Percentiles rank a stretch among this genome's conserved stretches.
These are phyloP conservation scores for Coffea eugenioides DNA, from an alignment of 257 asterid species.

Conservation along the genomic window DNA sequence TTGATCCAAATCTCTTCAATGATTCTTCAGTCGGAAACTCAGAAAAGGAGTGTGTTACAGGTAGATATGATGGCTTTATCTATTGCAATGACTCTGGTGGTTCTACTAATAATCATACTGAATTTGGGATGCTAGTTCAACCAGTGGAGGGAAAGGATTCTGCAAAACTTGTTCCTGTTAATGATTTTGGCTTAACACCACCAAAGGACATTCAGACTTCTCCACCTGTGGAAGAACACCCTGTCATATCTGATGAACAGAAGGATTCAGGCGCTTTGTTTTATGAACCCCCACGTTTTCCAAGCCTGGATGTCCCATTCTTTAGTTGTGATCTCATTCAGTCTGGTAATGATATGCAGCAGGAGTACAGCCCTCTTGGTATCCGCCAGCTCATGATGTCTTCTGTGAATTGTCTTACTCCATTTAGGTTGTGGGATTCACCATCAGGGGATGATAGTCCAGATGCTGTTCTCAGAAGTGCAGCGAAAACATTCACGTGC, in stretches of 20 bases:
- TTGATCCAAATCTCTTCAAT: constrained; percentile 41
- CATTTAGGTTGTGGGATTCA: constrained; percentile 84
- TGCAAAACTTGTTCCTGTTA: constrained; percentile 45
- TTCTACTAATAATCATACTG: constrained; percentile 32
- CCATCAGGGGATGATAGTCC: constrained; percentile 84
- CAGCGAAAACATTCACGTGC: constrained; percentile 75
- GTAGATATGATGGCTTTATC: constrained; percentile 35
- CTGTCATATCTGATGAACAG: constrained; percentile 33
- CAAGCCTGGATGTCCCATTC: constrained; percentile 85
- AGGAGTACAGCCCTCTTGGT: constrained; percentile 95
- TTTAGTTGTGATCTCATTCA: constrained; percentile 90
- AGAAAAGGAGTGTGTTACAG: constrained; percentile 38
- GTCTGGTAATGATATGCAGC: constrained; percentile 69
- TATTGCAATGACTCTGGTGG: constrained; percentile 35
- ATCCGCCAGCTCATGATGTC: constrained; percentile 90
- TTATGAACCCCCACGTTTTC: constrained; percentile 95
- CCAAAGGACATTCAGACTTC: constrained; percentile 35
- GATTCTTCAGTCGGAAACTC: constrained; percentile 36
- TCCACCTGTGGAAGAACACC: constrained; percentile 35
- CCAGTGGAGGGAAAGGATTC: constrained; percentile 38
- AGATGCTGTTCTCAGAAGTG: constrained; percentile 75
- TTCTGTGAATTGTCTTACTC: constrained; percentile 54
- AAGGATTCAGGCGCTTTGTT: constrained; percentile 62
- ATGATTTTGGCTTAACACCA: constrained; percentile 48
- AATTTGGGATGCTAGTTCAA: constrained; percentile 23